A percentile compares a stretch with the other conserved stretches of the same genome.
phyloP scores from a whole-genome alignment of 2,329 filamentous ascomycete species.

The Fusarium sterilihyphosum region DNA sequence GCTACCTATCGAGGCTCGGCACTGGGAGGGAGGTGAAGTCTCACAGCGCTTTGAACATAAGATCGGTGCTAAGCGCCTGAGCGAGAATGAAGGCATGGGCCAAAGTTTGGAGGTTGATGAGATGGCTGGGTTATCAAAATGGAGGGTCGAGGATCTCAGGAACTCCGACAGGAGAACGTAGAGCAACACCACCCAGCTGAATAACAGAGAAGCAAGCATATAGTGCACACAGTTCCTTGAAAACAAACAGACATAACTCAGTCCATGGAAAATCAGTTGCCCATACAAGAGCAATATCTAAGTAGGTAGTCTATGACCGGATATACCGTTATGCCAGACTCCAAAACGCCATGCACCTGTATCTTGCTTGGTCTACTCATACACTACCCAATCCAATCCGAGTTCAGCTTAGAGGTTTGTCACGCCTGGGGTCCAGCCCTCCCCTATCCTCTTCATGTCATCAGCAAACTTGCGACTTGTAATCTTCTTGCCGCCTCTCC shows the following conservation, averaged over 20 bases:
- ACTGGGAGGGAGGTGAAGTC: constrained; percentile 67
- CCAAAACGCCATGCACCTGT: constrained; percentile 43
- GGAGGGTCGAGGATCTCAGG: constrained; percentile 49
- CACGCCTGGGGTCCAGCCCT: constrained; percentile 82
- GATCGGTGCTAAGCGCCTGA: neutral
- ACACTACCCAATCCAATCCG: constrained; percentile 16
- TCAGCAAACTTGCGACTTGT: constrained; percentile 81
- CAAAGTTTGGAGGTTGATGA: constrained; percentile 50
- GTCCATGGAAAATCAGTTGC: constrained; percentile 22
- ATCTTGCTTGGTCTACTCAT: constrained; percentile 32
- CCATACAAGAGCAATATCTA: constrained; percentile 29
- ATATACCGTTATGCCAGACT: constrained; percentile 40
- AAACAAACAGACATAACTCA: constrained; percentile 5
- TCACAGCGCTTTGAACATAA: constrained; percentile 36
- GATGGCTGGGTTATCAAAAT: constrained; percentile 52
- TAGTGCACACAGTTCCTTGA: neutral
- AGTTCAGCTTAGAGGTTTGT: constrained; percentile 63
- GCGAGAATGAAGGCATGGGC: constrained; percentile 46
- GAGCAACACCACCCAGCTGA: neutral
- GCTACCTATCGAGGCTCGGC: constrained; percentile 68
- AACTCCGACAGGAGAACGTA: constrained; percentile 30
- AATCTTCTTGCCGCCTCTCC: constrained; percentile 73
- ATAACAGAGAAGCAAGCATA: neutral
- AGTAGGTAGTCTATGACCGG: constrained; percentile 33
- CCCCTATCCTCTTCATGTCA: constrained; percentile 87